Base-by-base conservation (phyloP, 164 flowering plant species). In the Vitis rotundifolia region DNA sequence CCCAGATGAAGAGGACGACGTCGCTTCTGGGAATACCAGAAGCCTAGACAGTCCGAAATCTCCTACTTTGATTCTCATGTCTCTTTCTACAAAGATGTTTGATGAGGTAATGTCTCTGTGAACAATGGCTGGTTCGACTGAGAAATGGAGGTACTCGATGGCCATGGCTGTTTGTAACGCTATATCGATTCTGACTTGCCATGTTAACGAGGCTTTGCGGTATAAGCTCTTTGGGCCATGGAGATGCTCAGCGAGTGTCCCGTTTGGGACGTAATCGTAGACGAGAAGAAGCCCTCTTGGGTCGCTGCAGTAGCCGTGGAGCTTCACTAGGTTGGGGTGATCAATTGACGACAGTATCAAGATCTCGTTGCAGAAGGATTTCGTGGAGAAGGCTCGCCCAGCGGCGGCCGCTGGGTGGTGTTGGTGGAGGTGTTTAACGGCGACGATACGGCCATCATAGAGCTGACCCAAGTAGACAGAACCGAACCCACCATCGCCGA, bases 401-500 rank as follows among this genome's bases (percentile, higher is more conserved):
- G 77, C 75, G 19, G 73, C 68, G 14, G 80, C 72, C 22, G 59
- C 55, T 12, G 76, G 51, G 49, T 80, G 81, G 16, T 80, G 86
- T 61, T 73, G 73, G 81, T 91, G 97, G 60, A 94, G 90, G 67
- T 76, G 80, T 55, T 94, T 94, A 7, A 94, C 93, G n/a, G 98
- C 98, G 1, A 88, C 89, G 54, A 86, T 54, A 5, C 87, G 73
- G 8, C 86, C 86, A 62, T 91, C 92, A 15, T 1, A 1, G 31
- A 94, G 87, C 22, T 85, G 89, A 9, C 91, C 97, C 6, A 92
- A 53, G 62, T 78, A 94, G 2, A 94, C 98, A 0, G 95, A 88
- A 2, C 98, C 98, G 68, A 92, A 94, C n/a, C 97, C 98, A 0
- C 98, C 98, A 59, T 92, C 97, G 11, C 98, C 98, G 60, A 92